Evolutionary conservation across 768 basidiomycete species (phyloP).

Genomic region (Termitomyces bulborhizus): DNA sequence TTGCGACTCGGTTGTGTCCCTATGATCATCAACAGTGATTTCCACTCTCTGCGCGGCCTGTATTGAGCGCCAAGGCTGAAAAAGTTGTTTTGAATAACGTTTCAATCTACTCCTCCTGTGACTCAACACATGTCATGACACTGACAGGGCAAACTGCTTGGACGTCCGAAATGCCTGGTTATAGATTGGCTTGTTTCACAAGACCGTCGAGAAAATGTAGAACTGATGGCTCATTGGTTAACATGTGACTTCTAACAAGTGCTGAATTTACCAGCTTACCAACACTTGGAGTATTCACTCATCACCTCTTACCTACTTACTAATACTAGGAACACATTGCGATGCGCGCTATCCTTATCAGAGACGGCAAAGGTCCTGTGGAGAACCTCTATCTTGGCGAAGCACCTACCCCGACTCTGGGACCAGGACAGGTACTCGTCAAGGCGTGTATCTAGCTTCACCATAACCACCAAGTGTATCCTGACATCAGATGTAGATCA

Average conservation of each 20-base stretch:
- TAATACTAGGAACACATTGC: background rate
- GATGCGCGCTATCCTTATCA: slow-evolving; percentile 81
- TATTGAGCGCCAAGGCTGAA: background rate
- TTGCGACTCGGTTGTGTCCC: background rate
- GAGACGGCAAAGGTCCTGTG: slow-evolving; percentile 65
- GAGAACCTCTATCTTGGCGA: slow-evolving; percentile 80
- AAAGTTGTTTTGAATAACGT: background rate
- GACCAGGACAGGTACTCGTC: slow-evolving; percentile 64
- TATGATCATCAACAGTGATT: background rate
- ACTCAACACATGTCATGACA: background rate
- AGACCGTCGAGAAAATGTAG: background rate
- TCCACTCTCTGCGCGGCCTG: background rate
- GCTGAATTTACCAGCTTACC: background rate
- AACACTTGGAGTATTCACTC: background rate
- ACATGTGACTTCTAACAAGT: background rate
- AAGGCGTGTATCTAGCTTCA: slow-evolving; percentile 42
- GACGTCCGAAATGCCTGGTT: background rate
- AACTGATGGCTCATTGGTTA: background rate
- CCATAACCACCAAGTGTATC: background rate
- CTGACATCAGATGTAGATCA: slow-evolving; percentile 38
- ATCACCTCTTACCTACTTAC: background rate
- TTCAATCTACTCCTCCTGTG: background rate
- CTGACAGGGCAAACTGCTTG: background rate
- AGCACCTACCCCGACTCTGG: slow-evolving; percentile 51
- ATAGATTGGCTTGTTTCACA: too few relatives aligned